These are phyloP conservation scores for Neoascochyta sp. DNA, from an alignment of 2,329 filamentous ascomycete genomes.

Conservation along the genomic window DNA sequence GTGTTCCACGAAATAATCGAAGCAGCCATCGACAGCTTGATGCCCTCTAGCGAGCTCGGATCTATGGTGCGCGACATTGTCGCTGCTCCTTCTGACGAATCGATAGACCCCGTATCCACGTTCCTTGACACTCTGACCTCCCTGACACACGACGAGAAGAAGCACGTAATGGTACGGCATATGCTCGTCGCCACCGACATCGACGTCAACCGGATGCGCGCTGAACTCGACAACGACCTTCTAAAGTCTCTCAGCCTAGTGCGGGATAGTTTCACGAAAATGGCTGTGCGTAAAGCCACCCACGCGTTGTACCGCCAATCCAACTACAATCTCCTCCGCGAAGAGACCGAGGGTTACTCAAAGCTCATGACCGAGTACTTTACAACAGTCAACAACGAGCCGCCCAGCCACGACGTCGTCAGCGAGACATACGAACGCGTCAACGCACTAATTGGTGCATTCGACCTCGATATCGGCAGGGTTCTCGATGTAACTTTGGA, in stretches of 20 bases:
- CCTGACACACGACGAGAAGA: slow-evolving; percentile 67
- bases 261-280: slow-evolving; percentile 75
- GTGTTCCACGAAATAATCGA: slow-evolving; percentile 84
- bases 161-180: slow-evolving; percentile 56
- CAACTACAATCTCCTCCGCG: slow-evolving; percentile 91
- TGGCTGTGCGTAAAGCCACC: slow-evolving; percentile 85
- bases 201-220: slow-evolving; percentile 67
- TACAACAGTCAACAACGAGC: slow-evolving; percentile 72
- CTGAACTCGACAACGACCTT: slow-evolving; percentile 74
- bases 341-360: slow-evolving; percentile 95
- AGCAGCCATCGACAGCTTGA: slow-evolving; percentile 65
- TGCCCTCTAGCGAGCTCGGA: slow-evolving; percentile 68
- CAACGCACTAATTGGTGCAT: slow-evolving; percentile 92
- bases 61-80: slow-evolving; percentile 70
- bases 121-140: slow-evolving; percentile 83
- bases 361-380: slow-evolving; percentile 96
- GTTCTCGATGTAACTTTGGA: slow-evolving; percentile 93
- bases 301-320: slow-evolving; percentile 92
- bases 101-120: slow-evolving; percentile 52
- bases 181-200: slow-evolving; percentile 72
- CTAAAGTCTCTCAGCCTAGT: slow-evolving; percentile 76
- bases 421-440: slow-evolving; percentile 86
- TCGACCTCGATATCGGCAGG: slow-evolving; percentile 92
- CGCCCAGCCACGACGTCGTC: slow-evolving; percentile 70
- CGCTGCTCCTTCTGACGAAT: slow-evolving; percentile 46